Percentiles rank a stretch among this genome's conserved stretches.
These are phyloP conservation scores for Albizia julibrissin DNA, from an alignment of 306 rosid genomes.

Conservation along the genomic window DNA sequence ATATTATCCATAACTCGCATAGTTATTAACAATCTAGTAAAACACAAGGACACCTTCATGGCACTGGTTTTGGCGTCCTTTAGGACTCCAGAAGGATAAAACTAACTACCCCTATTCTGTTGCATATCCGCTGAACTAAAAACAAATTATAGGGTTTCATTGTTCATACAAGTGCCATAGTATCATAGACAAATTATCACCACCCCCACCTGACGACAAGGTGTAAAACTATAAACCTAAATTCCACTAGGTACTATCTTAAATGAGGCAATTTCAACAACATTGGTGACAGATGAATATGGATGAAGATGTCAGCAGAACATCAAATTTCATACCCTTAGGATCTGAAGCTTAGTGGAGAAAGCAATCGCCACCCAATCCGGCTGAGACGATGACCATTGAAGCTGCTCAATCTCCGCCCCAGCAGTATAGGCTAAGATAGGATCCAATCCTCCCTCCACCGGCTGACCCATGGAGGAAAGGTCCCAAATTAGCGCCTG, in stretches of 20 bases:
- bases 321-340: slow-evolving; percentile 64
- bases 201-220: background rate
- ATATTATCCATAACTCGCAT: background rate
- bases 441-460: slow-evolving; percentile 93
- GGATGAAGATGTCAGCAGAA: background rate
- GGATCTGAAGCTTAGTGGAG: slow-evolving; percentile 92
- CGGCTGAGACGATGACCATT: slow-evolving; percentile 98
- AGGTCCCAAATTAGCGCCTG: slow-evolving; percentile 98
- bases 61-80: background rate
- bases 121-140: slow-evolving; percentile 7
- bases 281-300: background rate
- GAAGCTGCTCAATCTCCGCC: slow-evolving; percentile 97
- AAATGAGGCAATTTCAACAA: background rate
- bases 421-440: slow-evolving; percentile 95
- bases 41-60: background rate
- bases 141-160: background rate
- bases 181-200: background rate
- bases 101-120: slow-evolving; percentile 3
- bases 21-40: slow-evolving; percentile 11
- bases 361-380: slow-evolving; percentile 99
- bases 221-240: background rate
- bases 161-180: slow-evolving; percentile 16
- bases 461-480: slow-evolving; percentile 94
- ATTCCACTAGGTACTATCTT: background rate
- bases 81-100: too few species aligned